Percentiles rank a stretch among this genome's conserved stretches.
phyloP scores from a whole-genome alignment of 2,329 filamentous ascomycete species.

The Tricladium varicosporioides region DNA sequence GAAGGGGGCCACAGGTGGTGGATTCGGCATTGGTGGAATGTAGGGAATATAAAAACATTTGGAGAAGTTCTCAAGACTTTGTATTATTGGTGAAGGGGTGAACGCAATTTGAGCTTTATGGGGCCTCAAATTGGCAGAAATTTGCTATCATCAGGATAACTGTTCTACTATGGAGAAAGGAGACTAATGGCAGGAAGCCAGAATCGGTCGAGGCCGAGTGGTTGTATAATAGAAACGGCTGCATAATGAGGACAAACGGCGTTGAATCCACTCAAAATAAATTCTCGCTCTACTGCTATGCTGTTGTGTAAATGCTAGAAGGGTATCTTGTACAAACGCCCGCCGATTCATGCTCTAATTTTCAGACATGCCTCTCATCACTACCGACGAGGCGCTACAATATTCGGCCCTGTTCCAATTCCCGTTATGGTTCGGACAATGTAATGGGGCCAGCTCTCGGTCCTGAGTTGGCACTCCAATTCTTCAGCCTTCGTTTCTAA shows the following conservation, averaged over 20 bases:
- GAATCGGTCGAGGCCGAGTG: neutral
- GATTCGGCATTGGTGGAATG: conserved; percentile 47
- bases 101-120: too few species aligned
- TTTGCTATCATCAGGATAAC: too few species aligned
- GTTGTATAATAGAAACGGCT: conserved; percentile 24
- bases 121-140: too few species aligned
- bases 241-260: conserved; percentile 16
- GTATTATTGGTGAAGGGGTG: conserved; percentile 9
- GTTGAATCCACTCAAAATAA: conserved; percentile 21
- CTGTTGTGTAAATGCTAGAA: conserved; percentile 26
- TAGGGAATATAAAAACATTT: conserved; percentile 27
- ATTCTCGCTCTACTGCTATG: conserved; percentile 5
- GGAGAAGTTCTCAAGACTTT: neutral
- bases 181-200: too few species aligned
- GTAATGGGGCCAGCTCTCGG: conserved; percentile 35
- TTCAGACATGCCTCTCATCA: conserved; percentile 1
- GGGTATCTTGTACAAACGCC: conserved; percentile 30
- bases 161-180: too few species aligned
- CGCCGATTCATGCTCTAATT: conserved; percentile 20
- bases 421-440: conserved; percentile 34
- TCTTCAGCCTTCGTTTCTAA: conserved; percentile 64
- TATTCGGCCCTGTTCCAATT: conserved; percentile 33
- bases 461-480: conserved; percentile 46
- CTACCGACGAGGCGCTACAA: conserved; percentile 17
- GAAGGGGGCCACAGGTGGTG: conserved; percentile 53